Evolutionary conservation across 106 monocot species (phyloP), one percentile per base, ranked within the genome.

Genomic region (Dendrobium catenatum): DNA sequence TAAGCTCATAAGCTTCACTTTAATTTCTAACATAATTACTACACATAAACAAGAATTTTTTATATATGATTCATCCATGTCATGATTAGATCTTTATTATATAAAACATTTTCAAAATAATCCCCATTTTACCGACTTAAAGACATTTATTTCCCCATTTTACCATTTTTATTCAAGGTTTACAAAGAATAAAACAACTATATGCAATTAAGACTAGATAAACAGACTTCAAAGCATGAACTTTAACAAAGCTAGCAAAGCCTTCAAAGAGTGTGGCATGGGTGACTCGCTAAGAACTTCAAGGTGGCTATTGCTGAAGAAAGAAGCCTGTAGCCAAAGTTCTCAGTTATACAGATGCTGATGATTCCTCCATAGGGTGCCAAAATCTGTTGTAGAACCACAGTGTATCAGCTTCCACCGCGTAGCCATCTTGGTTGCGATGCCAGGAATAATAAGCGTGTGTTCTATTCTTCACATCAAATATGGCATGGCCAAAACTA

Each of bases 401-500:
- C 79, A 84, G 64, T 7, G 81, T 46, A 86, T 89, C 89, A 48
- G 84, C 89, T 41, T 77, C 74, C 0, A 82, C 84, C 59, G 80
- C 84, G 49, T 82, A 61, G 8, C 86, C 86, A 27, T 89, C 86
- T 66, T 89, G 80, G 51, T 89, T 89, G 1, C 89, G 79, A 78
- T 89, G 84, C 89, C 89, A 89, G 5, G 79, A 48, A 22, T 86
- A 89, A 77, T 89, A 85, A 0, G 89, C 89, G 47, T 89, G 86
- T 5, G 89, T 84, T 40, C 77, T 68, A 56, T 89, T 89, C 80
- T 89, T 89, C 70, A 89, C 86, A 22, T 84, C 81, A 24, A 89
- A 86, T 20, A 85, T 86, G 8, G 86, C 89, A 80, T 89, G 89
- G 5, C 89, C 89, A 49, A 89, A 89, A 74, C 89, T 89, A n/a